phyloP scores from a whole-genome alignment of 768 basidiomycete genomes.

The Trametes meyenii region DNA sequence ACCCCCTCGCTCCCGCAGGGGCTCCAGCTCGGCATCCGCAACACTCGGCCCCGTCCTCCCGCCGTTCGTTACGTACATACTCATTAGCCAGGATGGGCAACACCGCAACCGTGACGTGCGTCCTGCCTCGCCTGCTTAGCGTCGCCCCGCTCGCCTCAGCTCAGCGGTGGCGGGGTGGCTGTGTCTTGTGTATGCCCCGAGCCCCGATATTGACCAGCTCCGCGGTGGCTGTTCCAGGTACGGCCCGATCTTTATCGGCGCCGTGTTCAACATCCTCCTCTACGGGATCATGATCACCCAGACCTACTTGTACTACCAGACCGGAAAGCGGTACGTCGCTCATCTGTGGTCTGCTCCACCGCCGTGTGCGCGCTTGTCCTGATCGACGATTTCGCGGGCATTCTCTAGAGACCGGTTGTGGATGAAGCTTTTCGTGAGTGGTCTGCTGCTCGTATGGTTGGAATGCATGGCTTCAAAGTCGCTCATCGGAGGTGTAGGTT shows the following conservation, averaged over 20 bases:
- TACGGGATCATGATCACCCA: conserved; percentile 55
- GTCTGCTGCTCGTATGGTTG: background rate
- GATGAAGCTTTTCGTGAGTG: conserved; percentile 49
- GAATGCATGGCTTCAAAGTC: background rate
- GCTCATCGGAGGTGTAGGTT: conserved; percentile 35
- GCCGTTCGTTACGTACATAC: too few relatives aligned
- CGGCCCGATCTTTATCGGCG: conserved; percentile 54
- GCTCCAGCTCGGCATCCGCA: too few relatives aligned
- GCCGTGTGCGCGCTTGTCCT: background rate
- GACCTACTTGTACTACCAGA: conserved; percentile 48
- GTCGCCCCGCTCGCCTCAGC: too few relatives aligned
- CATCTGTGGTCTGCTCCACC: background rate
- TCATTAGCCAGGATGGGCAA: too few relatives aligned
- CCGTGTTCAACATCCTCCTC: conserved; percentile 47
- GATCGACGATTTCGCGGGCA: too few relatives aligned
- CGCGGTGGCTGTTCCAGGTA: conserved; percentile 37
- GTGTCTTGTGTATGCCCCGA: too few relatives aligned
- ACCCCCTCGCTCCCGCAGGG: too few relatives aligned
- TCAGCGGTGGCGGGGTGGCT: too few relatives aligned
- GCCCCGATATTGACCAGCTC: too few relatives aligned
- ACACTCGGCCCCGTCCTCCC: too few relatives aligned
- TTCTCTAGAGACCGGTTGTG: conserved; percentile 44
- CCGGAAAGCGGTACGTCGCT: conserved; percentile 27
- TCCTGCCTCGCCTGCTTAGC: too few relatives aligned
- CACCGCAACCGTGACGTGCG: too few relatives aligned